A percentile compares a stretch with the other conserved stretches of the same genome.
Evolutionary conservation across 768 basidiomycete species (phyloP).

Genomic region (Psilocybe cyanescens): DNA sequence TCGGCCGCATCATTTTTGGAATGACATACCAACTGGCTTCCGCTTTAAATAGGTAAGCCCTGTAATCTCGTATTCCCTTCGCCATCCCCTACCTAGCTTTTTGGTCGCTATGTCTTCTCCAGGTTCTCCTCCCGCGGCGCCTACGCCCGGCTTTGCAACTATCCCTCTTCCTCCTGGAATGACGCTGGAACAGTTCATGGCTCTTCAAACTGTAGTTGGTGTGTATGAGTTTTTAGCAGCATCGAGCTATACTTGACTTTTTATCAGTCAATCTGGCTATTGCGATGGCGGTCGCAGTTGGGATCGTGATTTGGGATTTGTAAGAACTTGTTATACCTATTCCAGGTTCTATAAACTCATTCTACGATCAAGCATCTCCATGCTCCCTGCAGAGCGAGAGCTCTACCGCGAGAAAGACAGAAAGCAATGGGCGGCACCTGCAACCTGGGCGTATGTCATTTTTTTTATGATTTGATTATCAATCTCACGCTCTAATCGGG

Average conservation of each 20-base stretch:
- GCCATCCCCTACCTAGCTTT: neutral
- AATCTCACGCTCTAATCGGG: neutral
- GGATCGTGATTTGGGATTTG: slow-evolving; percentile 3
- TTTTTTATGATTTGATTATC: neutral
- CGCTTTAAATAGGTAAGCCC: neutral
- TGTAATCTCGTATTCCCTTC: neutral
- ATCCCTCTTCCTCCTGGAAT: neutral
- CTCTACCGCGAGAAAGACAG: neutral
- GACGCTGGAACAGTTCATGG: neutral
- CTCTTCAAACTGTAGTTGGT: neutral
- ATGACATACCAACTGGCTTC: neutral
- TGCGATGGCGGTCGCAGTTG: slow-evolving; percentile 1
- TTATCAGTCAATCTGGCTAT: neutral
- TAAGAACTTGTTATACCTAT: neutral
- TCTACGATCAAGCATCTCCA: neutral
- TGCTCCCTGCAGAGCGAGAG: neutral
- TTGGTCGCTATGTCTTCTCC: neutral
- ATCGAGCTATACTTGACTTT: neutral
- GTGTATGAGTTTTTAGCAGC: neutral
- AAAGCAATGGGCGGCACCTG: neutral
- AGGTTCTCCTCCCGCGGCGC: neutral
- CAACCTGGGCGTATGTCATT: neutral
- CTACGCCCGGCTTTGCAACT: neutral
- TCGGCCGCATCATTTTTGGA: neutral
- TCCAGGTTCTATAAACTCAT: neutral